Percentiles rank a stretch among this genome's conserved stretches.
Conservation (phyloP, 805 yeast genomes). For the Barnettozyma sp. region DNA sequence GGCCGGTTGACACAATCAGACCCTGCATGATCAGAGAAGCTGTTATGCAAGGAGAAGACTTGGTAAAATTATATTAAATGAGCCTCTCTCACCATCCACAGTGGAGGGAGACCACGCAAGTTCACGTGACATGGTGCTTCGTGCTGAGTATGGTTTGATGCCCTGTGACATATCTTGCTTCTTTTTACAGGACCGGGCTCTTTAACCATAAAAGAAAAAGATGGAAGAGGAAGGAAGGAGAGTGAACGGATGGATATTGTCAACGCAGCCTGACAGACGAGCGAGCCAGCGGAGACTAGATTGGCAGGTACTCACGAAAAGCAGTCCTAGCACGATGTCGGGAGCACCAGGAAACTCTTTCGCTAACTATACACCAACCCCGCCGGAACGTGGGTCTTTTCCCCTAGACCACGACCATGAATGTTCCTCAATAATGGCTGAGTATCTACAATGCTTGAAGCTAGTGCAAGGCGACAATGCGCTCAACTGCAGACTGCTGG, state of each 20-base stretch:
- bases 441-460: constrained; percentile 72
- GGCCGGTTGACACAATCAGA: neutral
- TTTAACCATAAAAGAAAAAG: too few relatives aligned
- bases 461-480: constrained; percentile 78
- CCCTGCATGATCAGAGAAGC: constrained; percentile 1
- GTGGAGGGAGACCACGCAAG: too few relatives aligned
- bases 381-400: constrained; percentile 95
- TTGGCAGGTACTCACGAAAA: neutral
- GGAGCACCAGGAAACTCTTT: constrained; percentile 34
- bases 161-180: too few relatives aligned
- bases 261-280: too few relatives aligned
- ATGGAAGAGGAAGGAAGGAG: too few relatives aligned
- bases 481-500: constrained; percentile 80
- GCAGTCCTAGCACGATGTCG: constrained; percentile 5
- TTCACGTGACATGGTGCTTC: constrained; percentile 3
- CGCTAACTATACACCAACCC: constrained; percentile 64
- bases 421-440: constrained; percentile 67
- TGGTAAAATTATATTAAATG: too few relatives aligned
- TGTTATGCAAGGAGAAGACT: constrained; percentile 1
- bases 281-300: too few relatives aligned
- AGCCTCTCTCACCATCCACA: too few relatives aligned
- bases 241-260: too few relatives aligned
- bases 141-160: too few relatives aligned
- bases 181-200: too few relatives aligned
- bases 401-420: constrained; percentile 89